Conservation (phyloP, 441 rosid genomes). For the Cnidoscolus chayamansa region DNA sequence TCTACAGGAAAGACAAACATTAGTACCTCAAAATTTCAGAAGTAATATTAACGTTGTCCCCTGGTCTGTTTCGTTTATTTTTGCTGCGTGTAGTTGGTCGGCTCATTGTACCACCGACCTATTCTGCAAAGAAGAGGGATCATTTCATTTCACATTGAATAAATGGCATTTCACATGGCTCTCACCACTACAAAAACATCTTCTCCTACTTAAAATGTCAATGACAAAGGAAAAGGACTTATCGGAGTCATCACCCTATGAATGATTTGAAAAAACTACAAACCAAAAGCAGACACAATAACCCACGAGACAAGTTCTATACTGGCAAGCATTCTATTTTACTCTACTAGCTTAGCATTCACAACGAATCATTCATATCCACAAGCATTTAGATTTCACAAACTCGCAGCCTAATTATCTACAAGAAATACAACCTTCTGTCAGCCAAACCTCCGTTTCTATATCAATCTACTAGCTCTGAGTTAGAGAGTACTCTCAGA, state of each 20-base stretch:
- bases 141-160: not conserved
- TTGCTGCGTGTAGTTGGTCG: conserved; percentile 83
- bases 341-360: no score
- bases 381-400: not conserved
- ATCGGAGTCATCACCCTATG: no score
- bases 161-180: not conserved
- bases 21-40: conserved; percentile 71
- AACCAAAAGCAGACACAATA: not conserved
- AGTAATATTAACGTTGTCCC: conserved; percentile 45
- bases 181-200: not conserved
- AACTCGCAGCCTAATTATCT: not conserved
- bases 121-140: conserved; percentile 23
- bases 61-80: conserved; percentile 63
- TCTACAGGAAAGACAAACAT: not conserved
- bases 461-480: not conserved
- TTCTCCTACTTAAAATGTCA: not conserved
- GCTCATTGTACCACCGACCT: conserved; percentile 50
- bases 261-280: not conserved
- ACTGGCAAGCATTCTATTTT: not conserved
- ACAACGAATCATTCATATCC: no score
- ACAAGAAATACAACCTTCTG: not conserved
- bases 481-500: not conserved
- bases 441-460: not conserved
- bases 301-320: not conserved
- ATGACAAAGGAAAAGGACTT: not conserved